Base-by-base conservation (phyloP, 2,329 filamentous ascomycete genomes). In the Dryadomyces quercus-mongolicae region DNA sequence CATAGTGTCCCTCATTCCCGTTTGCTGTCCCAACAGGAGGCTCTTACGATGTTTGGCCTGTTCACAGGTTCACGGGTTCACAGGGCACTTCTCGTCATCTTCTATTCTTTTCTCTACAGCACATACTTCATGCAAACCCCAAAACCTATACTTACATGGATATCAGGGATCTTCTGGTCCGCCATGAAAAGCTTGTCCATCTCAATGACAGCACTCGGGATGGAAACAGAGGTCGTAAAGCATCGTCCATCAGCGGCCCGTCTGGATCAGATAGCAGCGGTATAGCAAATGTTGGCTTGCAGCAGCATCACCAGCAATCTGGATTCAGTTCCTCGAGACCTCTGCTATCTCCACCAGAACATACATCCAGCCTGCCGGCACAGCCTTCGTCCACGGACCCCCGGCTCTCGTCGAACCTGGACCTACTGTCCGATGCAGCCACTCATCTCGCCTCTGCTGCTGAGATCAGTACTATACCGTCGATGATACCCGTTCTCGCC, bases 181-280 rank as follows among this genome's bases (percentile, higher is more conserved):
- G 80, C 59, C 80, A 83, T 68, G 77, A 82, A 68, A 82, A 82
- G 68, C 76, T 82, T 60, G 78, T 81, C 61, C 80, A 83, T 64
- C 73, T 81, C 63, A 81, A 78, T 67, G 77, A 81, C 65, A 74
- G 73, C 60, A 75, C 68, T 65, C 80, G 78, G 60, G 77, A 81
- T 62, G 72, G 68, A 58, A 69, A 62, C 61, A 71, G 76, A 53
- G 70, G 71, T 25, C 71, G 77, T 58, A 81, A 77, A 62, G 65
- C 72, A n/a, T 79, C 77, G 16, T 72, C 73, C 15, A 74, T 68
- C 54, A 68, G 67, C 53, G 63, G 65, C 48, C 74, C 72, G 57
- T 67, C 73, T 22, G 70, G 73, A 31, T 61, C 73, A 43, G 75
- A 79, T 54, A 68, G 67, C 52, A 68, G 70, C 59, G 36, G 36